Base-by-base conservation (phyloP, 164 flowering plant genomes). In the Magnolia changhungtana region DNA sequence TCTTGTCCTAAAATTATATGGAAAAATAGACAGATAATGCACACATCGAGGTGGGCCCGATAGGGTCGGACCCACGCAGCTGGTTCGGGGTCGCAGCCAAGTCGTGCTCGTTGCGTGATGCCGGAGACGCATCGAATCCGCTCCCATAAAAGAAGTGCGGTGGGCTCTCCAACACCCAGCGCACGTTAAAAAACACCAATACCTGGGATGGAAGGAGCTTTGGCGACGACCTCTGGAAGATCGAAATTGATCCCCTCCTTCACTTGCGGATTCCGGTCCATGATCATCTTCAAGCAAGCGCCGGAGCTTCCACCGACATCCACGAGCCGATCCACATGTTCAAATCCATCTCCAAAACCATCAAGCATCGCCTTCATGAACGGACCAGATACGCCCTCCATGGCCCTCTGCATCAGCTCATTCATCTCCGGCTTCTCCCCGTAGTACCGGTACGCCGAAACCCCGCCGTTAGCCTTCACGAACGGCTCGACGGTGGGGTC, bases 221-320 rank as follows among this genome's bases (percentile, higher is more conserved):
- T 80, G 0, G 89, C 90, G 13, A 92, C 93, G 3, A 92, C 95
- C 72, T 91, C 91, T 1, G 95, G 95, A 76, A 92, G 78, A 68
- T 92, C 97, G 71, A 91, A 92, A 77, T 92, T 92, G 71, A 92
- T 81, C 74, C 90, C 97, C 74, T 90, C 86, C 21, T 23, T 67
- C 0, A 91, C 77, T 7, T 50, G 29, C 1, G 85, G 80, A 61
- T 78, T 72, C 64, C 84, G 87, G 50, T 70, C 72, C 67, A 91
- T 11, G 55, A 92, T 92, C 97, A 90, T 86, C 82, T 80, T 77
- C 78, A 92, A 81, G 78, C 91, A 91, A 77, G 89, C 90, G 52
- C 97, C 97, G 2, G 87, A 89, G 72, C 95, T 92, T 0, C 97
- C 97, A 7, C 97, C 97, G 7, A 92, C 91, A 74, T 92, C 97